Evolutionary conservation across 805 yeast species (phyloP), one percentile per base, ranked within the genome.

Genomic region (Schwanniomyces occidentalis): DNA sequence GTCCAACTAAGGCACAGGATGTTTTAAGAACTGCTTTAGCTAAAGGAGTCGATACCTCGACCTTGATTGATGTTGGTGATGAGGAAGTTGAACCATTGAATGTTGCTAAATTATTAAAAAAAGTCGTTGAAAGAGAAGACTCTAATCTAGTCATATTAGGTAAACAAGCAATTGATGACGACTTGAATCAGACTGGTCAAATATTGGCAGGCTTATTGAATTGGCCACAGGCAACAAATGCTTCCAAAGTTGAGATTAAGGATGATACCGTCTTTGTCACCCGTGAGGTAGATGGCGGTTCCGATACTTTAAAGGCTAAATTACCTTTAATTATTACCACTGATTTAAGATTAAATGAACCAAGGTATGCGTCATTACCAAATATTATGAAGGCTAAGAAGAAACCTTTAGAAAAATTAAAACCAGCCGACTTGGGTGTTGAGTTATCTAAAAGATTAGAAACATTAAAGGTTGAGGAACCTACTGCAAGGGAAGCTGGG

Each of bases 321-420:
- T 72, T 90, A 40, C 99, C 99, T 26, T 54, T 89, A 69, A 76
- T 93, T 35, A 77, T 93, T 49, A 90, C 97, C 17, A 84, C 98
- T 2, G 99, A 93, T 61, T 73, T 93, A 49, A 82, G 99, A 62
- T 76, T 93, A 54, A 93, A 93, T 61, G 93, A 80, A 56, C 99
- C 99, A 27, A 81, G 97, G 51, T 93, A 88, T 54, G 96, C 95
- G n/a, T 79, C 95, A 9, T 73, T 93, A 56, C 97, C 96, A 41
- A 93, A 91, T 61, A 78, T 90, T 69, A 93, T 93, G 98, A 93
- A 93, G 72, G 98, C 98, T 37, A 93, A 93, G 73, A 90, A 90
- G 78, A 90, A 88, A 73, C 96, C 96, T 4, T 71, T 90, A 58
- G 87, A 80, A 49, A 71, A 78, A 54, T 59, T 77, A 61, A 63